Evolutionary conservation across 352 stramenopile species (phyloP).

Genomic region (Globisporangium camurandrum): DNA sequence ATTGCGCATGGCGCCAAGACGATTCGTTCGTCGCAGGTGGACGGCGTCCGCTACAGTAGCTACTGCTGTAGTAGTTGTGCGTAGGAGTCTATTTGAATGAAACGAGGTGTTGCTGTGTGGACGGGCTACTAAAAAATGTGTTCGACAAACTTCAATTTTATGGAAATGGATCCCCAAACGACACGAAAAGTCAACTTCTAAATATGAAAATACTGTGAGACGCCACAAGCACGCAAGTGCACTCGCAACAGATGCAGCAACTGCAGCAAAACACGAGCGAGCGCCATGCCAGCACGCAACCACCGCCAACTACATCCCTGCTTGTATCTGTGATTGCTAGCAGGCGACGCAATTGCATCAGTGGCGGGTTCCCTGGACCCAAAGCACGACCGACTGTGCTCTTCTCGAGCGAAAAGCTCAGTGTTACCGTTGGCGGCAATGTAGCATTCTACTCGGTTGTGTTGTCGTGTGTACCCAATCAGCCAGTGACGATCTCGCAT

Average conservation of each 20-base stretch:
- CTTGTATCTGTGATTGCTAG: background rate
- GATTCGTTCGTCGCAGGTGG: constrained; percentile 71
- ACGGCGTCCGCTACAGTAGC: constrained; percentile 19
- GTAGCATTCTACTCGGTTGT: constrained; percentile 48
- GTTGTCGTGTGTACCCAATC: constrained; percentile 32
- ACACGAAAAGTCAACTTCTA: too few species aligned
- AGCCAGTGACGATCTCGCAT: constrained; percentile 35
- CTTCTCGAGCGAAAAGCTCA: constrained; percentile 24
- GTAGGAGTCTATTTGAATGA: background rate
- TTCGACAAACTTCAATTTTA: too few species aligned
- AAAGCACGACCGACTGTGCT: constrained; percentile 25
- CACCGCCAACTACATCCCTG: background rate
- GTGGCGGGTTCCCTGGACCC: constrained; percentile 6
- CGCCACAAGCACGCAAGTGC: background rate
- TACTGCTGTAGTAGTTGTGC: background rate
- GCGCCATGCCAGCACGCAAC: background rate
- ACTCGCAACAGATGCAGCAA: background rate
- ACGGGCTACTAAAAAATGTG: too few species aligned
- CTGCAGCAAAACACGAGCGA: background rate
- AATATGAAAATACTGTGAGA: too few species aligned
- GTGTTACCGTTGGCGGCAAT: constrained; percentile 32
- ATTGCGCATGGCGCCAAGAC: constrained; percentile 64
- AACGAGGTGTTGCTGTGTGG: too few species aligned
- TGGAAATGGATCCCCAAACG: too few species aligned
- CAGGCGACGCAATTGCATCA: constrained; percentile 12